A percentile compares a stretch with the other conserved stretches of the same genome.
Conservation (phyloP, 345 rosid species). For the Lumnitzera littorea region DNA sequence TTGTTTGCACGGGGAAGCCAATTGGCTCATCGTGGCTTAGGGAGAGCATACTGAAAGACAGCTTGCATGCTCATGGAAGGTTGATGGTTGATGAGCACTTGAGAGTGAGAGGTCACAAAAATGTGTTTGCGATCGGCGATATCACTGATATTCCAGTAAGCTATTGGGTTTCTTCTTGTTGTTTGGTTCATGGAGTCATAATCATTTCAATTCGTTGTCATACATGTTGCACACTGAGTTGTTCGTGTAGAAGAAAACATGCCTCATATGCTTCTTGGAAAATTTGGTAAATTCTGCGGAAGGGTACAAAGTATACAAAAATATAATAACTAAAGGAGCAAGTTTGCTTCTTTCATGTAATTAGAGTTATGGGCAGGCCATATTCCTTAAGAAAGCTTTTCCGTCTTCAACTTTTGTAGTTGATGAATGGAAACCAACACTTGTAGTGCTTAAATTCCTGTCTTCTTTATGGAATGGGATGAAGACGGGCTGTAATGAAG, state of each 20-base stretch:
- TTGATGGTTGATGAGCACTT: constrained; percentile 46
- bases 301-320: too few relatives aligned
- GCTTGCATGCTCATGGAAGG: constrained; percentile 40
- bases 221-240: not conserved
- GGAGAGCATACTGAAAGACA: constrained; percentile 21
- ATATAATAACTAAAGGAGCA: too few relatives aligned
- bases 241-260: too few relatives aligned
- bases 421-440: too few relatives aligned
- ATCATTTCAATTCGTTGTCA: not conserved
- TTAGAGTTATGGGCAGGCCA: too few relatives aligned
- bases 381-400: too few relatives aligned
- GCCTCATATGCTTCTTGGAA: not conserved
- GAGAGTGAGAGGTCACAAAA: constrained; percentile 29
- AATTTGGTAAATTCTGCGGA: too few relatives aligned
- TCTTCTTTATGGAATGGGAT: too few relatives aligned
- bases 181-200: not conserved
- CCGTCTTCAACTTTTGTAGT: too few relatives aligned
- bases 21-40: constrained; percentile 49
- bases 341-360: too few relatives aligned
- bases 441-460: too few relatives aligned
- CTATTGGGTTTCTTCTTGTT: not conserved
- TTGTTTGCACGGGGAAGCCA: constrained; percentile 47
- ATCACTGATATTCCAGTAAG: constrained; percentile 44
- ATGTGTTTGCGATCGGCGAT: constrained; percentile 59
- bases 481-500: too few relatives aligned